Evolutionary conservation across 2,329 filamentous ascomycete genomes (phyloP).

Genomic region (Fusarium albidum): DNA sequence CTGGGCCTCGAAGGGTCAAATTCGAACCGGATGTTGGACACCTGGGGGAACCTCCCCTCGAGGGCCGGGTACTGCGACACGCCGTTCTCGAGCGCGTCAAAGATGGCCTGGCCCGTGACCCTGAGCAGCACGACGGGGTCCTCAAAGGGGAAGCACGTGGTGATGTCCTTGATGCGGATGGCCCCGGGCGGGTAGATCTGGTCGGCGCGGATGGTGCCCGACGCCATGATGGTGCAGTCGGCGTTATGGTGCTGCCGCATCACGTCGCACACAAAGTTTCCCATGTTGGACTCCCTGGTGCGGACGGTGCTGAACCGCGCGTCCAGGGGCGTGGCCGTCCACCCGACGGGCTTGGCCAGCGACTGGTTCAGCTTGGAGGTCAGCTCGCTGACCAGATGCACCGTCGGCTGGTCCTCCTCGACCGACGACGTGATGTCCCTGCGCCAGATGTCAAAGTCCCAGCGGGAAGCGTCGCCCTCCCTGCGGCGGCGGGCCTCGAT

Average conservation of each 20-base stretch:
- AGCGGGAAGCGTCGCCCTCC: conserved; percentile 55
- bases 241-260: conserved; percentile 85
- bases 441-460: conserved; percentile 81
- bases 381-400: conserved; percentile 71
- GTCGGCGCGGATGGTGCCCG: conserved; percentile 86
- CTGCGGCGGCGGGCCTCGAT: conserved; percentile 76
- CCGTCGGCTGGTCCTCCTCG: conserved; percentile 66
- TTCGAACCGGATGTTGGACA: conserved; percentile 81
- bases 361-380: conserved; percentile 79
- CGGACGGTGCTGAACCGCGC: conserved; percentile 86
- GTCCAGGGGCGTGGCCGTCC: conserved; percentile 83
- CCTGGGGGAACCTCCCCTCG: conserved; percentile 85
- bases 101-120: conserved; percentile 74
- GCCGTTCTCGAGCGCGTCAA: conserved; percentile 84
- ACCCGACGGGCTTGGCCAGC: conserved; percentile 83
- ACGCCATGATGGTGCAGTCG: conserved; percentile 85
- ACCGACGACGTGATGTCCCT: conserved; percentile 77
- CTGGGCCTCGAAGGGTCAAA: conserved; percentile 71
- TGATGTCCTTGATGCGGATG: conserved; percentile 80
- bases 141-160: conserved; percentile 91
- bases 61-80: conserved; percentile 82
- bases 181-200: conserved; percentile 87
- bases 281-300: conserved; percentile 80
- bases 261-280: conserved; percentile 90
- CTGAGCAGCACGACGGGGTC: conserved; percentile 84